phyloP scores from a whole-genome alignment of 1,284 basidiomycete species.

The Earliella scabrosa region DNA sequence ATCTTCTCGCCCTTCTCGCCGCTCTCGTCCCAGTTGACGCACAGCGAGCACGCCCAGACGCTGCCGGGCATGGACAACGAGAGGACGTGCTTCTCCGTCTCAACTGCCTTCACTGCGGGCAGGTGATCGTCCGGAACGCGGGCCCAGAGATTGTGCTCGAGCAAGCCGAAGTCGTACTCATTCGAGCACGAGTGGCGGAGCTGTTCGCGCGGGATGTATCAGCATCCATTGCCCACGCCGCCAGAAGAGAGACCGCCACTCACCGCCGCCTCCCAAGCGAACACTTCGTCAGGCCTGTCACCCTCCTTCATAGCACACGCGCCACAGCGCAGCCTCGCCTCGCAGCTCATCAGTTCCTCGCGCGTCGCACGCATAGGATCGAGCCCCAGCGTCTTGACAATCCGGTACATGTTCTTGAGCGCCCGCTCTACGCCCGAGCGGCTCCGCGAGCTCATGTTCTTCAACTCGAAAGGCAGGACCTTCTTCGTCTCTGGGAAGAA shows the following conservation, averaged over 20 bases:
- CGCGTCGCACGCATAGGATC: not conserved
- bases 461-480: not conserved
- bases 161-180: no score
- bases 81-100: not conserved
- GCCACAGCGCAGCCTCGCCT: not conserved
- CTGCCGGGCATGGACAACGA: not conserved
- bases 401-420: not conserved
- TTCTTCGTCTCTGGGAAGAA: not conserved
- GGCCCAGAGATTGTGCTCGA: not conserved
- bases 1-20: not conserved
- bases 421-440: not conserved
- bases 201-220: not conserved
- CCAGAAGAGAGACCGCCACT: not conserved
- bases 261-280: not conserved
- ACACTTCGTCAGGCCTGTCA: not conserved
- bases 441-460: not conserved
- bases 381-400: constrained; percentile 3
- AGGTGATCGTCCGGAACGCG: not conserved
- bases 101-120: not conserved
- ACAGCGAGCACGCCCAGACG: not conserved
- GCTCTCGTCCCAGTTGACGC: not conserved
- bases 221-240: not conserved
- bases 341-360: not conserved
- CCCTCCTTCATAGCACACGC: not conserved
- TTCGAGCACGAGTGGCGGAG: no score